Evolutionary conservation across 495 filamentous ascomycete genomes (phyloP), one percentile per base, ranked within the genome.

Genomic region (Aspergillus egyptiacus): DNA sequence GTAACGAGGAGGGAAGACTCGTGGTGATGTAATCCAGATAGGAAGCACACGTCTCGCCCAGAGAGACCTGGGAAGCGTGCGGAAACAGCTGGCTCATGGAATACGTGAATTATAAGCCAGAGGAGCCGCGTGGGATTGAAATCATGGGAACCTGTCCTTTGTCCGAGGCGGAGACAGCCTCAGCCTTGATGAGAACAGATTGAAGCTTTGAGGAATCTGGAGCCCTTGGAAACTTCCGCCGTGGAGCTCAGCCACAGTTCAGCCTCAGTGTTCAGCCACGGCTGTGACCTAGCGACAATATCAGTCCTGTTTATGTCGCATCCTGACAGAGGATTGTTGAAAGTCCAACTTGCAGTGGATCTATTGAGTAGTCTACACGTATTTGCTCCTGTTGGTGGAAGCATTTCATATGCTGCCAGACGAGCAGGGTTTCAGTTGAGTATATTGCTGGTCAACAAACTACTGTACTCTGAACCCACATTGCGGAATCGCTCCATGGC

Each of bases 21-120:
- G 77, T 70, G 57, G 72, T 76, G 50, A 81, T 66, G 56, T 73
- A 74, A 43, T 76, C 71, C 42, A 85, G 55, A 44, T 79, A 76
- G 22, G 65, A 56, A 45, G 69, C 62, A 49, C 66, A 72, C 60
- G 70, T 66, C 64, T 77, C 69, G 59, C 67, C 60, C 66, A 76
- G 60, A 43, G 65, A 66, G 60, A 70, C 69, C 64, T 71, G 65
- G 64, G 73, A 72, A 65, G 68, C 62, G 48, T 60, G 66, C 56
- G 68, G 64, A 14, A 68, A 61, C 66, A 67, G 56, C 48, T 68
- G 50, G 65, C 60, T 71, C 69, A 70, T 70, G 59, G 28, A 31
- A 31, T 31, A 11, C n/a, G n/a, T n/a, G 53, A 54, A 57, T 55
- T 34, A 34, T 34, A 15, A 32, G 9, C 23, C 40, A 18, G 27